Base-by-base conservation (phyloP, 805 yeast genomes). In the Saccharomycopsis amapae region DNA sequence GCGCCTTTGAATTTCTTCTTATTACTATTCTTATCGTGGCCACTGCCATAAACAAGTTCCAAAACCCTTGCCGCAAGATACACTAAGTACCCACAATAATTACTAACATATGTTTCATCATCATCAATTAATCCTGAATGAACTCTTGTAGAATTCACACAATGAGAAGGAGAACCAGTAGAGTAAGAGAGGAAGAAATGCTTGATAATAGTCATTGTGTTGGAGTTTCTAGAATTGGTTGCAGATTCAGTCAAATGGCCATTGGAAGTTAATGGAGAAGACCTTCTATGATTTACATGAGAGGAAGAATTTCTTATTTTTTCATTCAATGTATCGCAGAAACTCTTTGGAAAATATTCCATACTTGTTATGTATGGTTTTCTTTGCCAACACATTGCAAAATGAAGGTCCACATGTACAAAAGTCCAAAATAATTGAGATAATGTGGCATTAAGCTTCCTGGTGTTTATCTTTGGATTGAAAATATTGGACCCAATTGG, bases 361-460 rank as follows among this genome's bases (percentile, higher is more conserved):
- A n/a, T n/a, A n/a, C n/a, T n/a, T n/a, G n/a, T n/a, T n/a, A n/a
- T n/a, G n/a, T n/a, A n/a, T n/a, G n/a, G n/a, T n/a, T n/a, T n/a
- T n/a, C n/a, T n/a, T n/a, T n/a, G n/a, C n/a, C 28, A 38, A 24
- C 26, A 19, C 5, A 47, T 18, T 4, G 51, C 42, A 33, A 43
- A 47, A 40, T 36, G 40, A 7, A 50, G 5, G 28, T 50, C 53
- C 20, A 50, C n/a, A n/a, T 39, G 9, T 4, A 35, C 44, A 25
- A 50, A 37, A 6, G 38, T 15, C 53, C 46, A 47, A 22, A 50
- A 50, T 15, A 48, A 30, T 26, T 44, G 42, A 28, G 30, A 9
- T 3, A 33, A 12, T 18, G 33, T 20, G 10, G 17, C 23, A 7
- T 19, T 42, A 10, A 4, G 20, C 12, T 28, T 35, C 9, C 17